phyloP scores from a whole-genome alignment of 208 protist species.

The Trypanosoma lewisi region DNA sequence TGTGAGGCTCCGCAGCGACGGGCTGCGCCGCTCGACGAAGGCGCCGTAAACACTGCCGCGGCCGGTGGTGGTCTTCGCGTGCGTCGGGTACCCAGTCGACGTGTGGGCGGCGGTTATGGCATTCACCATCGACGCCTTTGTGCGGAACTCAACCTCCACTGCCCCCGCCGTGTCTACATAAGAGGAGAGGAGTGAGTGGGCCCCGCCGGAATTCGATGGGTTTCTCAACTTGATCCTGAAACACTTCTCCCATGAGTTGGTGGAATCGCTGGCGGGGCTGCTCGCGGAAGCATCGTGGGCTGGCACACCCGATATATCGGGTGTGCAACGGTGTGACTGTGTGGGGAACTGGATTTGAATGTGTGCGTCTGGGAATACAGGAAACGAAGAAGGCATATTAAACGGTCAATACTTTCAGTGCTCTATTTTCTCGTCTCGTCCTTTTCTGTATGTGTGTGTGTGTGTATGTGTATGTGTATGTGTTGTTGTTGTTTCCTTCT shows the following conservation, averaged over 20 bases:
- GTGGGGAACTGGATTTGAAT: too few relatives aligned
- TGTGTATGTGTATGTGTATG: too few relatives aligned
- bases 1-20: slow-evolving; percentile 53
- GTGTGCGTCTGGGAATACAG: too few relatives aligned
- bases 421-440: slow-evolving; percentile 6
- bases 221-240: not conserved
- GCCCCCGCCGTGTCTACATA: not conserved
- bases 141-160: slow-evolving; percentile 34
- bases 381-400: too few relatives aligned
- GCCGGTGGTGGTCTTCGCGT: slow-evolving; percentile 31
- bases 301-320: not conserved
- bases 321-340: not conserved
- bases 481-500: not conserved
- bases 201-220: not conserved
- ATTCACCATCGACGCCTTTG: slow-evolving; percentile 60
- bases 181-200: slow-evolving; percentile 1
- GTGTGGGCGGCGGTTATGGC: slow-evolving; percentile 74
- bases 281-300: not conserved
- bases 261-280: too few relatives aligned
- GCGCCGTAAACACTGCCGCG: slow-evolving; percentile 56
- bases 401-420: too few relatives aligned
- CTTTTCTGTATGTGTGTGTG: too few relatives aligned
- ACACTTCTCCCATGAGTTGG: not conserved
- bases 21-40: slow-evolving; percentile 67
- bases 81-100: slow-evolving; percentile 68